Conservation (phyloP, 2,329 filamentous ascomycete genomes). For the Aspergillus felis region DNA sequence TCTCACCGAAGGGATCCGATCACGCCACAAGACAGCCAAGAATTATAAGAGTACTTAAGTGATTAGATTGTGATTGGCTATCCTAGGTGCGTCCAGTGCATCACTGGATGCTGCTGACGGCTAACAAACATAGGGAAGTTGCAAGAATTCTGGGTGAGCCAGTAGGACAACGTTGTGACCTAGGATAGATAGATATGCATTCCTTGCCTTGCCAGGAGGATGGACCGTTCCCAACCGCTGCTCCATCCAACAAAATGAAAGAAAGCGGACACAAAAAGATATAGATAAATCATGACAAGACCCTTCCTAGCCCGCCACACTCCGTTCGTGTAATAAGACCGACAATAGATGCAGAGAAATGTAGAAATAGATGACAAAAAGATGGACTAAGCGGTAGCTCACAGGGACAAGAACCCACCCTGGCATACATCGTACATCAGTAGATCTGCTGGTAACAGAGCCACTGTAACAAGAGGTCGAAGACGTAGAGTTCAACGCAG, state of each 20-base stretch:
- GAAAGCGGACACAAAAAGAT: constrained; percentile 7
- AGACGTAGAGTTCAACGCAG: constrained; percentile 19
- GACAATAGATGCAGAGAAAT: constrained; percentile 15
- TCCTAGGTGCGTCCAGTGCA: constrained; percentile 1
- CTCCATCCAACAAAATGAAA: constrained; percentile 5
- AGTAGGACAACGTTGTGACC: background rate
- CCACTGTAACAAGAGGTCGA: constrained; percentile 14
- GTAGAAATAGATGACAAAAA: constrained; percentile 16
- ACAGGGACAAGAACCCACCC: constrained; percentile 18
- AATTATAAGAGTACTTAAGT: background rate
- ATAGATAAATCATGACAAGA: constrained; percentile 14
- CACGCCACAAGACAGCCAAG: background rate
- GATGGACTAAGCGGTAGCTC: constrained; percentile 18
- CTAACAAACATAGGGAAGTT: background rate
- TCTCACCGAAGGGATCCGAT: background rate
- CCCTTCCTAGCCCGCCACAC: constrained; percentile 30
- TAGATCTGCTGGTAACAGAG: constrained; percentile 10
- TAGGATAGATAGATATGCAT: background rate
- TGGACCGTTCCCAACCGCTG: background rate
- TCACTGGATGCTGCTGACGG: background rate
- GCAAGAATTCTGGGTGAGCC: background rate
- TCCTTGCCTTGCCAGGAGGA: constrained; percentile 5
- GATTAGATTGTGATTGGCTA: constrained; percentile 1
- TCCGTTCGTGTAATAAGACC: constrained; percentile 23
- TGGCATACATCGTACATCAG: constrained; percentile 32